phyloP scores from a whole-genome alignment of 1,284 basidiomycete species.

The Ganoderma boninense region DNA sequence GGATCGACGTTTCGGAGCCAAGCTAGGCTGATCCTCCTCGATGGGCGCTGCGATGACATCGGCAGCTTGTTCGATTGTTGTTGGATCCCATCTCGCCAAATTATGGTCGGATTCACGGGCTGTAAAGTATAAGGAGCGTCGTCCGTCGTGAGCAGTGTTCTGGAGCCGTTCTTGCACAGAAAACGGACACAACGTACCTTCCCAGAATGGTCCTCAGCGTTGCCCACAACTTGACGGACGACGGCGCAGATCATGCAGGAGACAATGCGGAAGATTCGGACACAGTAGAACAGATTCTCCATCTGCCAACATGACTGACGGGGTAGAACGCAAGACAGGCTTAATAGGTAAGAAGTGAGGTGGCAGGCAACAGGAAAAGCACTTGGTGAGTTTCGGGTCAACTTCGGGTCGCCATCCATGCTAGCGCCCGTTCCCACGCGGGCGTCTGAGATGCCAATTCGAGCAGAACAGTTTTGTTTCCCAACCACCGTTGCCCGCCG shows the following conservation, averaged over 20 bases:
- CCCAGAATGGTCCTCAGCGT: not conserved
- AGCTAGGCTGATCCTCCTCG: not conserved
- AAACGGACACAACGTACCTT: not conserved
- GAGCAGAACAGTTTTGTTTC: not conserved
- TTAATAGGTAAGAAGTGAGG: too few relatives aligned
- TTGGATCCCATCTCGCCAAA: not conserved
- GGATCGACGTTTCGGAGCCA: not conserved
- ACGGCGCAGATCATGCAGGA: not conserved
- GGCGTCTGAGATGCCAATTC: not conserved
- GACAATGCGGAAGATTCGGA: too few relatives aligned
- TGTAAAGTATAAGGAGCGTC: too few relatives aligned
- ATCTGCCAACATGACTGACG: too few relatives aligned
- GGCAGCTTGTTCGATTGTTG: conserved; percentile 1
- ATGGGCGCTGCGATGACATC: not conserved
- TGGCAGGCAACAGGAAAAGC: too few relatives aligned
- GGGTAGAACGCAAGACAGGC: too few relatives aligned
- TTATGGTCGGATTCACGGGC: too few relatives aligned
- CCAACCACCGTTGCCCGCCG: not conserved
- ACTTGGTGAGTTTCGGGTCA: too few relatives aligned
- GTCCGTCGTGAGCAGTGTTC: not conserved
- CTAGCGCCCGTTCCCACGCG: not conserved
- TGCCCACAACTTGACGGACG: not conserved
- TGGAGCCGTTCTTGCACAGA: not conserved
- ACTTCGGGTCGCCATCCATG: too few relatives aligned
- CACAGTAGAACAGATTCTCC: too few relatives aligned